Evolutionary conservation across 352 stramenopile species (phyloP).

Genomic region (Phytophthora sp.): DNA sequence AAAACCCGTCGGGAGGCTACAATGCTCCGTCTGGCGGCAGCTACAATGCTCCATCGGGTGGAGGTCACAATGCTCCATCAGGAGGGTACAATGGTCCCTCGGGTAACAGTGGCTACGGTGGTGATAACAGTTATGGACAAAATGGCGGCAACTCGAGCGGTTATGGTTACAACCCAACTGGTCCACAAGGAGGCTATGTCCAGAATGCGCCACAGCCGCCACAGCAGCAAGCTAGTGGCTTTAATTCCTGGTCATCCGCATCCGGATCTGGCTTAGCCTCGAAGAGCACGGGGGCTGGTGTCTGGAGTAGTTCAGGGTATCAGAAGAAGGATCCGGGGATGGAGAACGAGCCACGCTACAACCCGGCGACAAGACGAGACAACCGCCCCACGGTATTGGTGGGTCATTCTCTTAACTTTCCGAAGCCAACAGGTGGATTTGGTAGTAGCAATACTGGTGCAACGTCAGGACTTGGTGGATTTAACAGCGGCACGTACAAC

Average conservation of each 20-base stretch:
- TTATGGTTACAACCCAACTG: constrained; percentile 36
- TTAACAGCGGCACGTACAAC: constrained; percentile 57
- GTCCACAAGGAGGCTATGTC: constrained; percentile 25
- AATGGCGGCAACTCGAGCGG: constrained; percentile 29
- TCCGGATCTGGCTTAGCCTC: constrained; percentile 34
- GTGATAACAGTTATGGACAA: constrained; percentile 39
- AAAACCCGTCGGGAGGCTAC: constrained; percentile 42
- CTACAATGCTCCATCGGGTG: constrained; percentile 23
- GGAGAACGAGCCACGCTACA: constrained; percentile 55
- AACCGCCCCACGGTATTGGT: constrained; percentile 87
- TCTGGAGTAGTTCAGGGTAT: constrained; percentile 85
- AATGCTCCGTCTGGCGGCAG: constrained; percentile 15
- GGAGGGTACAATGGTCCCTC: constrained; percentile 23
- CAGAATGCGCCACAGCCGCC: constrained; percentile 31
- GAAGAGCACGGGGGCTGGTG: constrained; percentile 56
- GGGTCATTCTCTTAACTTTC: constrained; percentile 78
- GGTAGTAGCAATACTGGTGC: constrained; percentile 46
- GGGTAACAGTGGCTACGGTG: constrained; percentile 29
- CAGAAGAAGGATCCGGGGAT: constrained; percentile 67
- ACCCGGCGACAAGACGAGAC: constrained; percentile 60
- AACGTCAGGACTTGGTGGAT: constrained; percentile 41
- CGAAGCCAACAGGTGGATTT: constrained; percentile 52
- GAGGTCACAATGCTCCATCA: constrained; percentile 30
- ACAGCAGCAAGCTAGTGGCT: constrained; percentile 45
- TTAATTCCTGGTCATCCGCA: constrained; percentile 63